Base-by-base conservation (phyloP, 75 land plant species). In the Pseudotsuga menziesii region DNA sequence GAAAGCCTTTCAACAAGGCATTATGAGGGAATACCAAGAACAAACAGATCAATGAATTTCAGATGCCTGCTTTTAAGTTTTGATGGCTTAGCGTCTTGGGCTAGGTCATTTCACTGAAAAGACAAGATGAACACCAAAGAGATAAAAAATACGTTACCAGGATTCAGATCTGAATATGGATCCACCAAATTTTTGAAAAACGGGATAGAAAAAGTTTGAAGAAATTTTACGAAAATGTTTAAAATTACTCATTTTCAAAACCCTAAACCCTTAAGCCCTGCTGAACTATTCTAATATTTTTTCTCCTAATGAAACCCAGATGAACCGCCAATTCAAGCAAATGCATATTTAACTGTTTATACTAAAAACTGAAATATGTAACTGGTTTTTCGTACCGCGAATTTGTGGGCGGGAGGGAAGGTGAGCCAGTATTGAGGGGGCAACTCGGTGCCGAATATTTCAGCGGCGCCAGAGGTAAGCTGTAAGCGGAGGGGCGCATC, bases 401-500 rank as follows among this genome's bases (percentile, higher is more conserved):
- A 88, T 73, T 97, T 97, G 82, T 79, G 91, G 12, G 92, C 81
- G 0, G 95, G 88, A 62, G 98, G 89, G 75, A 90, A 91, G 29
- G 86, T 70, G 83, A 97, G 73, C 98, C 98, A 95, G 75, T 85
- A 89, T 79, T 83, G 84, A 22, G 99, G 99, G 3, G 99, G 95
- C 11, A 97, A 64, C 78, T 97, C 99, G n/a, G 99, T 92, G 80
- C 99, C 99, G 57, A 89, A 94, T 48, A 97, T 91, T 80, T 94
- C 99, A 11, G 99, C 99, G 4, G 90, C 86, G 57, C 99, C 99
- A 59, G 79, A 75, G 77, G 93, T 66, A 36, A 97, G 88, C 56
- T 92, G 95, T 77, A 92, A 75, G 35, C 88, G 87, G 23, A 97
- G 82, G 17, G 93, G 85, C 2, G 88, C 19, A 2, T 91, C 93